Evolutionary conservation across 805 yeast genomes (phyloP).

Genomic region (Zygosaccharomyces kombuchaensis): DNA sequence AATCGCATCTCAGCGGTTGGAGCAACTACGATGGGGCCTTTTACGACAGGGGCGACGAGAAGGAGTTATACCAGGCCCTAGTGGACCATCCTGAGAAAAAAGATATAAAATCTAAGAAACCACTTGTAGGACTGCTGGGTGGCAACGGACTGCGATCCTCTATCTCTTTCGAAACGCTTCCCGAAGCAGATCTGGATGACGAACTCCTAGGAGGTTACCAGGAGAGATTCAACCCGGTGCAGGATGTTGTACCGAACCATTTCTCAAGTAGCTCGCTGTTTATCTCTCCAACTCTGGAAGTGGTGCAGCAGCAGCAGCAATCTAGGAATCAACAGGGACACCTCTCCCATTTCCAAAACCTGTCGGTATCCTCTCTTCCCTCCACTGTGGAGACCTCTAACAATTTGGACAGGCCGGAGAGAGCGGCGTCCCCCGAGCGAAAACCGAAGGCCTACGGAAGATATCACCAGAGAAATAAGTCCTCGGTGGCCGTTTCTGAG

Average conservation of each 20-base stretch:
- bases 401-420: conserved; percentile 23
- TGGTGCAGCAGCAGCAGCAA: conserved; percentile 46
- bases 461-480: conserved; percentile 39
- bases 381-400: conserved; percentile 11
- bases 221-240: conserved; percentile 19
- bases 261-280: conserved; percentile 45
- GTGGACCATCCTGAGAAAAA: conserved; percentile 8
- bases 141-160: conserved; percentile 7
- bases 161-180: conserved; percentile 10
- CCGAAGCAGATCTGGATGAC: conserved; percentile 8
- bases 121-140: conserved; percentile 5
- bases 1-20: conserved; percentile 23
- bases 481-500: conserved; percentile 32
- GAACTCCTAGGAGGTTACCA: conserved; percentile 4
- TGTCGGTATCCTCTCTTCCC: conserved; percentile 15
- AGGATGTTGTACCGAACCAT: conserved; percentile 16
- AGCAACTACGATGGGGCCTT: conserved; percentile 15
- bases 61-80: conserved; percentile 10
- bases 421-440: conserved; percentile 33
- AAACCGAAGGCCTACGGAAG: conserved; percentile 28
- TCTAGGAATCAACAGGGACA: conserved; percentile 4
- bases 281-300: conserved; percentile 77
- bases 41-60: conserved; percentile 16
- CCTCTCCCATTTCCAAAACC: conserved; percentile 20
- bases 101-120: conserved; percentile 4